These are phyloP conservation scores for Monascus ruber DNA, from an alignment of 2,329 filamentous ascomycete species.

Conservation along the genomic window DNA sequence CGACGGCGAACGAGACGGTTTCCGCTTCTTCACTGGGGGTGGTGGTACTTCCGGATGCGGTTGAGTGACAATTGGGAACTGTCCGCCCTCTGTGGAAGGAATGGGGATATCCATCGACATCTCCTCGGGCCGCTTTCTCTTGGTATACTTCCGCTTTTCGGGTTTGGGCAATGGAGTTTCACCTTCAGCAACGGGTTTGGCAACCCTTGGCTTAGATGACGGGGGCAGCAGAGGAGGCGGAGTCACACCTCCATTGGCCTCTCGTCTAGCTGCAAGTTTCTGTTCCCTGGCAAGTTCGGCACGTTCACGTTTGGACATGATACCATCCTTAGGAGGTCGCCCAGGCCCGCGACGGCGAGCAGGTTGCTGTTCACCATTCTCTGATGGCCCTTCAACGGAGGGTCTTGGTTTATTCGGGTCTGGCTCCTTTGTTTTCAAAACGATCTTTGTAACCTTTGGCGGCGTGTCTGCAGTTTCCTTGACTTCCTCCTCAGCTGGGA, in stretches of 20 bases:
- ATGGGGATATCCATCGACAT: slow-evolving; percentile 30
- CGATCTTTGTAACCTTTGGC: slow-evolving; percentile 16
- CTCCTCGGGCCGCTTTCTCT: slow-evolving; percentile 34
- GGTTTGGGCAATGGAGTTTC: slow-evolving; percentile 28
- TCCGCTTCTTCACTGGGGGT: slow-evolving; percentile 38
- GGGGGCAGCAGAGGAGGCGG: slow-evolving; percentile 21
- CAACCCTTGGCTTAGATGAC: slow-evolving; percentile 14
- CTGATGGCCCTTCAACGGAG: slow-evolving; percentile 21
- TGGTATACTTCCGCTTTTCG: slow-evolving; percentile 39
- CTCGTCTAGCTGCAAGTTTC: slow-evolving; percentile 38
- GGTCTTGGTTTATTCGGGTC: slow-evolving; percentile 15
- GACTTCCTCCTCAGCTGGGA: slow-evolving; percentile 12
- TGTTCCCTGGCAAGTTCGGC: slow-evolving; percentile 43
- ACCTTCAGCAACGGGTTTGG: slow-evolving; percentile 17
- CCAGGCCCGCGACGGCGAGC: slow-evolving; percentile 43
- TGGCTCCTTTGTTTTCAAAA: slow-evolving; percentile 19
- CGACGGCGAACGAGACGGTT: slow-evolving; percentile 47
- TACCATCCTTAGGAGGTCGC: slow-evolving; percentile 54
- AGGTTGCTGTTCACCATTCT: slow-evolving; percentile 28
- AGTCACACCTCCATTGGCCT: slow-evolving; percentile 36
- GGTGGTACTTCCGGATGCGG: slow-evolving; percentile 33
- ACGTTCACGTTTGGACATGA: slow-evolving; percentile 55
- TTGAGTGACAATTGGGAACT: slow-evolving; percentile 24
- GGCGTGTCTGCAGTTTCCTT: slow-evolving; percentile 8
- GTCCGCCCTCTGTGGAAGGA: slow-evolving; percentile 32